A percentile compares a stretch with the other conserved stretches of the same genome.
phyloP scores from a whole-genome alignment of 169 alveolate genomes.

The Eimeria mitis region DNA sequence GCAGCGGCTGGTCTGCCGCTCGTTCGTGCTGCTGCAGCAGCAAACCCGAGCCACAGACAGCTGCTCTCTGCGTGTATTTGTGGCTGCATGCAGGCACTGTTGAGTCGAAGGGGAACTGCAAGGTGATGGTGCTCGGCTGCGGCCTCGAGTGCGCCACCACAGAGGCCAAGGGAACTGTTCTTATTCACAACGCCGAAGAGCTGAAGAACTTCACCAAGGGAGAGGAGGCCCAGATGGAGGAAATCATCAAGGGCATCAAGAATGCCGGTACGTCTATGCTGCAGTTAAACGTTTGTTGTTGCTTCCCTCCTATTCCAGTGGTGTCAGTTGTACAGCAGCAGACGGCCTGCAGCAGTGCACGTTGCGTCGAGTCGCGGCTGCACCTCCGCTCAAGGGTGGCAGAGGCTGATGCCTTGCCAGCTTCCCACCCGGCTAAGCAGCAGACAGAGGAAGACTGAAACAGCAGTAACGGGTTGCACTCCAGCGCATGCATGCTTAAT shows the following conservation, averaged over 20 bases:
- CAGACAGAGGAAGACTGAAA: neutral
- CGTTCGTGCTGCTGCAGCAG: neutral
- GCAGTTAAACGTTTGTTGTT: neutral
- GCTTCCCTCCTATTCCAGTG: neutral
- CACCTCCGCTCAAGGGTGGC: neutral
- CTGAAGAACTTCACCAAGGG: constrained; percentile 89
- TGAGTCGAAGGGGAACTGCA: constrained; percentile 95
- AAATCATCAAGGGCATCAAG: constrained; percentile 75
- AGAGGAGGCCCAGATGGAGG: constrained; percentile 86
- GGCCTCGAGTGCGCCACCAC: constrained; percentile 97
- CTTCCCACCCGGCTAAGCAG: neutral
- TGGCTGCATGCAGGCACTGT: constrained; percentile 92
- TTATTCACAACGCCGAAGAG: constrained; percentile 98
- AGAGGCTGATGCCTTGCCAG: neutral
- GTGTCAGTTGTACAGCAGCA: neutral
- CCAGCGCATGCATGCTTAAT: neutral
- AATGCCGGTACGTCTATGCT: constrained; percentile 60
- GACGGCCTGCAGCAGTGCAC: neutral
- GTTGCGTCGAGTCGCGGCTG: neutral
- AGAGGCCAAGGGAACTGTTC: constrained; percentile 99
- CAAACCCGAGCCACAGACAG: neutral
- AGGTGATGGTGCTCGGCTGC: constrained; percentile 97
- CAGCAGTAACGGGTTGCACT: neutral
- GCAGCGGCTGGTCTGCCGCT: neutral
- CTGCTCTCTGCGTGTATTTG: neutral